phyloP scores from a whole-genome alignment of 345 rosid species.

The Acer yangbiense region DNA sequence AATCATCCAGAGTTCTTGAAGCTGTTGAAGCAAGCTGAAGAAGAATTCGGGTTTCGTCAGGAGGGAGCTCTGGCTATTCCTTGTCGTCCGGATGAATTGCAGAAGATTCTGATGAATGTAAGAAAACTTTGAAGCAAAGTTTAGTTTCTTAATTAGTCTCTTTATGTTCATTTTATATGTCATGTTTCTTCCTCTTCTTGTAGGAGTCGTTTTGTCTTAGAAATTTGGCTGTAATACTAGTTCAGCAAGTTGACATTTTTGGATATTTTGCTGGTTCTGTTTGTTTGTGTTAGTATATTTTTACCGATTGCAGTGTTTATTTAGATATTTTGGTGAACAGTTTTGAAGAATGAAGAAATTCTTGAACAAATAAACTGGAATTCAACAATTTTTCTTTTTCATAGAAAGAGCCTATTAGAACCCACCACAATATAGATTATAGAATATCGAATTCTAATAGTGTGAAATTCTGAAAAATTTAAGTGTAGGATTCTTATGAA shows the following conservation, averaged over 20 bases:
- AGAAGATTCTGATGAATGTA: slow-evolving; percentile 13
- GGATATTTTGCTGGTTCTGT: background rate
- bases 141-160: background rate
- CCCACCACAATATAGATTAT: too few relatives aligned
- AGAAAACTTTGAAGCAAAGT: background rate
- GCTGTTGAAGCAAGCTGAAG: slow-evolving; percentile 34
- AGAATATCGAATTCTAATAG: too few relatives aligned
- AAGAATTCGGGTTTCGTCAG: slow-evolving; percentile 39
- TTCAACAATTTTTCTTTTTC: too few relatives aligned
- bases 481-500: too few relatives aligned
- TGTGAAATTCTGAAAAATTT: too few relatives aligned
- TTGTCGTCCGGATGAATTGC: slow-evolving; percentile 37
- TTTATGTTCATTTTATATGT: background rate
- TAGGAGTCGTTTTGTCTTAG: background rate
- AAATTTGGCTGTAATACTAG: background rate
- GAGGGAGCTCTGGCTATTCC: slow-evolving; percentile 38
- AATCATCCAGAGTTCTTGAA: slow-evolving; percentile 32
- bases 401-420: too few relatives aligned
- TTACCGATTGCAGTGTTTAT: background rate
- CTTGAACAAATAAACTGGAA: too few relatives aligned
- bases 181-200: background rate
- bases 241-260: background rate
- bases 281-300: background rate
- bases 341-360: background rate
- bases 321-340: background rate